Evolutionary conservation across 257 asterid species (phyloP).

Genomic region (Galeopsis tetrahit): DNA sequence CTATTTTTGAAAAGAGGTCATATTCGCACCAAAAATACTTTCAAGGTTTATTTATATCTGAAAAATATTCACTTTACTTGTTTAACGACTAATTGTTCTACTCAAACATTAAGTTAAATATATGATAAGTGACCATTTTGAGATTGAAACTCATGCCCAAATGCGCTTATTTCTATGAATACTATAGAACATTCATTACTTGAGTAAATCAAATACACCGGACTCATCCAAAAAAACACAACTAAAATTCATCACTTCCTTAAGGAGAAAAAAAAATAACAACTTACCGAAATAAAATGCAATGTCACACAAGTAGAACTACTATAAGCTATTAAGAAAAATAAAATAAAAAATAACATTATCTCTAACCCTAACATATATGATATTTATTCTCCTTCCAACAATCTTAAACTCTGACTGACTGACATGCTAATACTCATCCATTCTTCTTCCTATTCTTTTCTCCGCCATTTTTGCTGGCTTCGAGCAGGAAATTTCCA

Average conservation of each 20-base stretch:
- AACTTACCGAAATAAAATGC: slow-evolving; percentile 37
- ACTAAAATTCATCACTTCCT: slow-evolving; percentile 27
- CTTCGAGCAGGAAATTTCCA: slow-evolving; percentile 29
- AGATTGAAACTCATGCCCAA: too few species aligned
- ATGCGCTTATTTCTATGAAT: not conserved
- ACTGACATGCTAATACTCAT: slow-evolving; percentile 33
- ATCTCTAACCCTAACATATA: slow-evolving; percentile 46
- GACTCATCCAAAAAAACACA: not conserved
- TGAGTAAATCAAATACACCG: not conserved
- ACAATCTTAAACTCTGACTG: slow-evolving; percentile 34
- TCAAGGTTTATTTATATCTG: too few species aligned
- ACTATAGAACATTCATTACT: not conserved
- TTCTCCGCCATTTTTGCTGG: slow-evolving; percentile 36
- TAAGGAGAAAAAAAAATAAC: slow-evolving; percentile 20
- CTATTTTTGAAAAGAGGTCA: too few species aligned
- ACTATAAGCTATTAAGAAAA: slow-evolving; percentile 31
- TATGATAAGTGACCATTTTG: not conserved
- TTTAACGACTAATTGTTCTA: too few species aligned
- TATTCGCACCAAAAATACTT: too few species aligned
- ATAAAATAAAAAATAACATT: slow-evolving; percentile 29
- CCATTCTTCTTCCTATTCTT: slow-evolving; percentile 31
- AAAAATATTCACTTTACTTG: too few species aligned
- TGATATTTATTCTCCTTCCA: slow-evolving; percentile 50
- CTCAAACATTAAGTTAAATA: too few species aligned
- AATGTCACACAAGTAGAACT: slow-evolving; percentile 53